phyloP scores from a whole-genome alignment of 2,329 filamentous ascomycete genomes.

The Sclerotinia glacialis region DNA sequence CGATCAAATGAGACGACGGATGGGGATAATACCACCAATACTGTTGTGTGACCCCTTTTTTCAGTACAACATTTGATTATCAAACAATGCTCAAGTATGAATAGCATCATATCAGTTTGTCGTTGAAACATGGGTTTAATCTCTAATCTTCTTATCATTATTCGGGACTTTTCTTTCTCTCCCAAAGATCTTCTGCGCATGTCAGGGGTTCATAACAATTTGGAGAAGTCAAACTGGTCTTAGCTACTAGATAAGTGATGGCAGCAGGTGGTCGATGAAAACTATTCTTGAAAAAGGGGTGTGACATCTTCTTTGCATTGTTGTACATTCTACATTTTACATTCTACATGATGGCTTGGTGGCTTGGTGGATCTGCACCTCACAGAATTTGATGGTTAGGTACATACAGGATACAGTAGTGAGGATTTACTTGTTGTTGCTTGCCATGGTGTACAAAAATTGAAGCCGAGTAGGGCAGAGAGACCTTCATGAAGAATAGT shows the following conservation, averaged over 20 bases:
- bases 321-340: conserved; percentile 10
- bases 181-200: neutral
- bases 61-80: neutral
- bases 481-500: conserved; percentile 9
- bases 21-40: neutral
- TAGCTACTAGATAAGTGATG: neutral
- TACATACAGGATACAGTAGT: conserved; percentile 5
- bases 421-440: neutral
- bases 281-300: conserved; percentile 1
- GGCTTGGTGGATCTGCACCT: conserved; percentile 8
- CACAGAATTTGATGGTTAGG: neutral
- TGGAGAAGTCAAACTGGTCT: conserved; percentile 4
- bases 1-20: neutral
- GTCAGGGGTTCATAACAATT: conserved; percentile 1
- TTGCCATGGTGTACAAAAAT: conserved; percentile 17
- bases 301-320: conserved; percentile 13
- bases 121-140: conserved; percentile 4
- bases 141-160: neutral
- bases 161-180: neutral
- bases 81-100: neutral
- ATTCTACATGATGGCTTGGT: no score
- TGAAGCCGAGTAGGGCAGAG: conserved; percentile 19
- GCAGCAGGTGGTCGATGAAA: conserved; percentile 8
- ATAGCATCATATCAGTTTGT: neutral
- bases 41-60: neutral